Evolutionary conservation across 2,329 filamentous ascomycete genomes (phyloP).

Genomic region (Mariannaea elegans): DNA sequence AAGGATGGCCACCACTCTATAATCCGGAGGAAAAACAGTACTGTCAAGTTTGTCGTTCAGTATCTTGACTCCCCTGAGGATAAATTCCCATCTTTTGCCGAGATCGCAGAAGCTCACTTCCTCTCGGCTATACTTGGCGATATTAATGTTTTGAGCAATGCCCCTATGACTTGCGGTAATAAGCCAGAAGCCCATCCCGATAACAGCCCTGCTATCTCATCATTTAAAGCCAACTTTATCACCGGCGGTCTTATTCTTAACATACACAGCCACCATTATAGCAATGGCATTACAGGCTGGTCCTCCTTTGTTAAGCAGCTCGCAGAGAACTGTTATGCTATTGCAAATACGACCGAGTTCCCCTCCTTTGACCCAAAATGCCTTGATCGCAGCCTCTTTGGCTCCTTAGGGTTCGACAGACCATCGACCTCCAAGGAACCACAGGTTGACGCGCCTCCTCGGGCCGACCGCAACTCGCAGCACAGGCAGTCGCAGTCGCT

Average conservation of each 20-base stretch:
- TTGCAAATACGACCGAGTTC: conserved; percentile 40
- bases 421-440: not conserved
- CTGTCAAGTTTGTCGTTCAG: conserved; percentile 47
- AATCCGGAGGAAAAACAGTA: conserved; percentile 46
- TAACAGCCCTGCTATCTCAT: conserved; percentile 44
- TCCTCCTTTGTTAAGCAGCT: conserved; percentile 47
- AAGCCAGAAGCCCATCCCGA: conserved; percentile 49
- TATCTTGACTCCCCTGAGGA: conserved; percentile 48
- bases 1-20: conserved; percentile 47
- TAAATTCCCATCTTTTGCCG: conserved; percentile 47
- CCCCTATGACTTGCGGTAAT: conserved; percentile 49
- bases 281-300: conserved; percentile 52
- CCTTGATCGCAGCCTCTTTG: conserved; percentile 39
- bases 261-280: conserved; percentile 52
- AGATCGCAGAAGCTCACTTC: conserved; percentile 50
- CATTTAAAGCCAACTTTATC: conserved; percentile 53
- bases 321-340: conserved; percentile 52
- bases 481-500: not conserved
- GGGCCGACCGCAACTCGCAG: not conserved
- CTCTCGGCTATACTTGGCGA: conserved; percentile 45
- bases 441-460: conserved; percentile 17
- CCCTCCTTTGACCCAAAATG: conserved; percentile 47
- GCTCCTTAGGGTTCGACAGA: not conserved
- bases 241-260: conserved; percentile 52
- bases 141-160: conserved; percentile 44